A percentile compares a stretch with the other conserved stretches of the same genome.
Conservation (phyloP, 345 rosid genomes). For the Moringa oleifera region DNA sequence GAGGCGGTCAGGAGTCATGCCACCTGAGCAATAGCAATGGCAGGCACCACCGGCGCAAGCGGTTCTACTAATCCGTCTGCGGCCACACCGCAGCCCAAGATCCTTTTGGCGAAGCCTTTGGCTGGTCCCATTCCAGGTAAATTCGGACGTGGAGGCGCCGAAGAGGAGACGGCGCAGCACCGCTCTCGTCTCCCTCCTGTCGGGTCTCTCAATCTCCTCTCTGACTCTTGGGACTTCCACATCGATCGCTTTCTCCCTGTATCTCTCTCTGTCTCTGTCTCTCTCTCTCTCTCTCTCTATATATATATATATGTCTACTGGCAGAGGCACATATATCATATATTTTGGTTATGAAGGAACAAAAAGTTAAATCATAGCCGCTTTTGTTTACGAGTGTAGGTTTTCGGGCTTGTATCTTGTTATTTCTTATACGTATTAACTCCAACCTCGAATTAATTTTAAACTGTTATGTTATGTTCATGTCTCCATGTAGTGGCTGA, state of each 20-base stretch:
- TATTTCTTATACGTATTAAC: too few relatives aligned
- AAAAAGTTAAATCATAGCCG: too few relatives aligned
- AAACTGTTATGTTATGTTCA: too few relatives aligned
- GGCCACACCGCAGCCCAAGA: slow-evolving; percentile 56
- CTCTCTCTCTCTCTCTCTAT: too few relatives aligned
- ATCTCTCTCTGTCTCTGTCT: slow-evolving; percentile 12
- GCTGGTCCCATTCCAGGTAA: slow-evolving; percentile 44
- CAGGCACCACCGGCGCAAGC: slow-evolving; percentile 30
- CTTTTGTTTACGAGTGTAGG: too few relatives aligned
- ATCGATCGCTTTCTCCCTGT: slow-evolving; percentile 84
- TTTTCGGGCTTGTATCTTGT: too few relatives aligned
- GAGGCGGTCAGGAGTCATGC: too few relatives aligned
- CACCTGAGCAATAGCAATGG: slow-evolving; percentile 28
- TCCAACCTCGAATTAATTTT: too few relatives aligned
- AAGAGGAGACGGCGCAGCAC: slow-evolving; percentile 47
- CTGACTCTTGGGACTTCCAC: slow-evolving; percentile 87
- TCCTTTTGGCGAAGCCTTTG: slow-evolving; percentile 70
- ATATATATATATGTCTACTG: too few relatives aligned
- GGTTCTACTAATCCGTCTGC: slow-evolving; percentile 25
- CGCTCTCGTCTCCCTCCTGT: slow-evolving; percentile 64
- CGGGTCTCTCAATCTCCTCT: slow-evolving; percentile 68
- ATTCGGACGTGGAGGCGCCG: slow-evolving; percentile 50
- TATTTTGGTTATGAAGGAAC: too few relatives aligned
- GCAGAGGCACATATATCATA: too few relatives aligned
- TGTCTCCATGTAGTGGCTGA: too few relatives aligned